Conservation (phyloP, 2,329 filamentous ascomycete genomes). For the Cordyceps farinosa region DNA sequence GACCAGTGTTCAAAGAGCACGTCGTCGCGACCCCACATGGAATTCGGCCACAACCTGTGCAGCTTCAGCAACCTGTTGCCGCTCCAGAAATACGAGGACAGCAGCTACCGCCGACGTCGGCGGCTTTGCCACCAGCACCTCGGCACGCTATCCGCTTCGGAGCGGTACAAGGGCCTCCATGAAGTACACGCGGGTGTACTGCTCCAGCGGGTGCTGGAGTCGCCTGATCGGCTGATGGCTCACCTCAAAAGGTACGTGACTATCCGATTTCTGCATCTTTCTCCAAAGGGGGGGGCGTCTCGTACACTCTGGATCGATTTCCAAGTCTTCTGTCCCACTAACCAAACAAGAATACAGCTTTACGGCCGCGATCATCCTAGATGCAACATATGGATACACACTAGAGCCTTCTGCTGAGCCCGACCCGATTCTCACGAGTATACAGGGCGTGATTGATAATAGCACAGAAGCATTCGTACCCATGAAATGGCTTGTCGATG, state of each 20-base stretch:
- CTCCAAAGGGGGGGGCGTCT: too few species aligned
- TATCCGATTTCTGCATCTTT: too few species aligned
- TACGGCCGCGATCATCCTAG: conserved; percentile 18
- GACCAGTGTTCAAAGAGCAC: conserved; percentile 31
- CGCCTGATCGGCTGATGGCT: conserved; percentile 16
- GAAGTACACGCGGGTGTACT: conserved; percentile 16
- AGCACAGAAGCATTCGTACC: not conserved
- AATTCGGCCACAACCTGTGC: conserved; percentile 28
- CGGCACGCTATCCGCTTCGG: conserved; percentile 26
- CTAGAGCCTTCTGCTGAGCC: conserved; percentile 18
- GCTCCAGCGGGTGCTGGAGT: conserved; percentile 15
- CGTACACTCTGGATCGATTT: too few species aligned
- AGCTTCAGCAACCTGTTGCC: conserved; percentile 26
- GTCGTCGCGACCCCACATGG: conserved; percentile 26
- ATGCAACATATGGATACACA: conserved; percentile 22
- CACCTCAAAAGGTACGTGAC: conserved; percentile 21
- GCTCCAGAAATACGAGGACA: conserved; percentile 23
- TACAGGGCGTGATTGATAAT: conserved; percentile 12
- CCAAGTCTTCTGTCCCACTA: not conserved
- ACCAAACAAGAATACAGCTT: conserved; percentile 16
- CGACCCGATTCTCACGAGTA: conserved; percentile 22
- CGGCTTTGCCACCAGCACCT: conserved; percentile 28
- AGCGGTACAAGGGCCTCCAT: conserved; percentile 20
- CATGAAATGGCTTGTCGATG: not conserved
- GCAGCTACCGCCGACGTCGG: conserved; percentile 24